phyloP scores from a whole-genome alignment of 257 asterid genomes.

The Nicotiana undulata region DNA sequence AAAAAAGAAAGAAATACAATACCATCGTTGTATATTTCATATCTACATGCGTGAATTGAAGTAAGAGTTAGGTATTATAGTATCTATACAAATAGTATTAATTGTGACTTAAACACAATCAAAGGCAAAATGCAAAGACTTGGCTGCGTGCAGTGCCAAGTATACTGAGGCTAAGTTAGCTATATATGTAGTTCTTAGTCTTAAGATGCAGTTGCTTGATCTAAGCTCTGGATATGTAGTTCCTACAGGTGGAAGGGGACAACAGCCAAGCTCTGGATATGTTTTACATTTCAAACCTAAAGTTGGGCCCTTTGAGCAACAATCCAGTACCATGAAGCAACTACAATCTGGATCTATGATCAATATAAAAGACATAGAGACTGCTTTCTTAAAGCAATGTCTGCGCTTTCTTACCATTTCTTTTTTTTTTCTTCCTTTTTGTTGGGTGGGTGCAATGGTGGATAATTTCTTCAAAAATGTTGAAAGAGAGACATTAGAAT shows the following conservation, averaged over 20 bases:
- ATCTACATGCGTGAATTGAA: neutral
- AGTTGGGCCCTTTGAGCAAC: neutral
- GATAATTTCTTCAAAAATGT: neutral
- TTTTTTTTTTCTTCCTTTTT: neutral
- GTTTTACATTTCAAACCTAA: neutral
- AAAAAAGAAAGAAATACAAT: neutral
- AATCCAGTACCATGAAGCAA: neutral
- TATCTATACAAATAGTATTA: neutral
- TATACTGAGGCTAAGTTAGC: neutral
- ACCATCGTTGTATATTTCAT: neutral
- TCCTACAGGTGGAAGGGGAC: neutral
- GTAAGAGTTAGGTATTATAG: neutral
- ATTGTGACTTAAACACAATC: neutral
- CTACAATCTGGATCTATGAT: neutral
- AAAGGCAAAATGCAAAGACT: neutral
- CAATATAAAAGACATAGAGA: neutral
- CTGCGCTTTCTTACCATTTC: neutral
- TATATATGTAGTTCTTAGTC: neutral
- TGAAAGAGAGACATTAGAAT: conserved; percentile 1
- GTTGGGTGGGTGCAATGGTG: neutral
- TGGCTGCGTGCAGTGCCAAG: neutral
- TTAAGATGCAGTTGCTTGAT: neutral
- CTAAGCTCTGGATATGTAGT: neutral
- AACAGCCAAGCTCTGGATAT: neutral
- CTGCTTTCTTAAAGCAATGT: neutral